Evolutionary conservation across 331 rosid species (phyloP).

Genomic region (Prunus yedoensis): DNA sequence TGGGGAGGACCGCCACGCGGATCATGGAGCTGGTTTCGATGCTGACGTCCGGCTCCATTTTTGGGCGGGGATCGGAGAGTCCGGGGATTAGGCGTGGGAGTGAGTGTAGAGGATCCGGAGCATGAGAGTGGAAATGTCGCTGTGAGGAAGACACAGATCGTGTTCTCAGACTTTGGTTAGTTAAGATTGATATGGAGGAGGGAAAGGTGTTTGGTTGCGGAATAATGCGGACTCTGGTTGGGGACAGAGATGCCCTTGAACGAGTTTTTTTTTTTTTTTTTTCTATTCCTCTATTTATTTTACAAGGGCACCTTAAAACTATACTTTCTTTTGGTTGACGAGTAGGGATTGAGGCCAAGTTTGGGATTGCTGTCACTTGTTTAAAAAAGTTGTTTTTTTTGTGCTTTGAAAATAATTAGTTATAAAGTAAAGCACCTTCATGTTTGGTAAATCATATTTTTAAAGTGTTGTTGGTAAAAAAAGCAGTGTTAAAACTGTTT

Average conservation of each 20-base stretch:
- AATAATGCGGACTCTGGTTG: background rate
- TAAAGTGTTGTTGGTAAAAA: too few species aligned
- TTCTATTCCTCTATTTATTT: too few species aligned
- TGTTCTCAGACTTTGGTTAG: background rate
- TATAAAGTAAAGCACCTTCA: too few species aligned
- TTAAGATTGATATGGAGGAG: background rate
- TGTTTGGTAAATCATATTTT: too few species aligned
- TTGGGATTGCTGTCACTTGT: too few species aligned
- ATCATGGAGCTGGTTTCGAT: constrained; percentile 83
- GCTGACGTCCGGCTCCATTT: constrained; percentile 95
- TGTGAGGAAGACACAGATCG: background rate
- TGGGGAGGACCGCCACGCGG: constrained; percentile 87
- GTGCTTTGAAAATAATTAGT: too few species aligned
- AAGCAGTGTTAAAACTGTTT: too few species aligned
- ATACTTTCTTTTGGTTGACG: too few species aligned
- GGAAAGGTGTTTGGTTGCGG: background rate
- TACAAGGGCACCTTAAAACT: too few species aligned
- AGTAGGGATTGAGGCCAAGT: too few species aligned
- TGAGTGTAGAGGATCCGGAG: background rate
- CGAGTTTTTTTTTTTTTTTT: background rate
- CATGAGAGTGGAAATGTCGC: background rate
- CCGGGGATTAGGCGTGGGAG: background rate
- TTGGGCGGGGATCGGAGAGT: constrained; percentile 5
- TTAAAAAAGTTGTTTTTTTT: too few species aligned
- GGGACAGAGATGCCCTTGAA: background rate